A percentile compares a stretch with the other conserved stretches of the same genome.
phyloP scores from a whole-genome alignment of 805 yeast genomes.

The Saccharomycopsis malanga region DNA sequence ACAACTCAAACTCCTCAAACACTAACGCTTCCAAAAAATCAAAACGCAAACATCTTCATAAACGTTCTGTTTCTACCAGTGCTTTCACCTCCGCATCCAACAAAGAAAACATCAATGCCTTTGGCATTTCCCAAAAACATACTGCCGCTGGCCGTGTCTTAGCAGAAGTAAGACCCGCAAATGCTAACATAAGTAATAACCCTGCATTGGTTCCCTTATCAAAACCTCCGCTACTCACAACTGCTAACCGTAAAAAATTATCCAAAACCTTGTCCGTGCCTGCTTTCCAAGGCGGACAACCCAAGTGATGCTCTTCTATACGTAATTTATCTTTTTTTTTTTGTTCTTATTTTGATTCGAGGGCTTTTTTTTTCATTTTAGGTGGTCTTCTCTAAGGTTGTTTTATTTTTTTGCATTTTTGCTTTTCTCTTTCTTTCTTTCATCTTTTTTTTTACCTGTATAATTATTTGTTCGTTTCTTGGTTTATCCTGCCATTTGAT shows the following conservation, averaged over 20 bases:
- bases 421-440: neutral
- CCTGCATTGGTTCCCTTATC: no score
- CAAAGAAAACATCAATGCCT: neutral
- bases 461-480: no score
- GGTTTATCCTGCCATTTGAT: neutral
- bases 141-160: no score
- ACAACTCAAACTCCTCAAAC: neutral
- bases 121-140: neutral
- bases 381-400: no score
- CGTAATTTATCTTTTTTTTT: neutral
- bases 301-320: neutral
- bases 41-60: neutral
- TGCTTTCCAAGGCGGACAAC: neutral
- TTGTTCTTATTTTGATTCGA: no score
- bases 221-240: neutral
- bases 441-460: neutral
- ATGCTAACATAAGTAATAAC: neutral
- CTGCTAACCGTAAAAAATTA: neutral
- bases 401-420: no score
- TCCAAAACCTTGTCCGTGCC: neutral
- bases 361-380: no score
- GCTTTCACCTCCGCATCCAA: neutral
- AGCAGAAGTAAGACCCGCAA: neutral
- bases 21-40: no score
- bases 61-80: neutral